Base-by-base conservation (phyloP, 2,329 filamentous ascomycete species). In the Metarhizium anisopliae region DNA sequence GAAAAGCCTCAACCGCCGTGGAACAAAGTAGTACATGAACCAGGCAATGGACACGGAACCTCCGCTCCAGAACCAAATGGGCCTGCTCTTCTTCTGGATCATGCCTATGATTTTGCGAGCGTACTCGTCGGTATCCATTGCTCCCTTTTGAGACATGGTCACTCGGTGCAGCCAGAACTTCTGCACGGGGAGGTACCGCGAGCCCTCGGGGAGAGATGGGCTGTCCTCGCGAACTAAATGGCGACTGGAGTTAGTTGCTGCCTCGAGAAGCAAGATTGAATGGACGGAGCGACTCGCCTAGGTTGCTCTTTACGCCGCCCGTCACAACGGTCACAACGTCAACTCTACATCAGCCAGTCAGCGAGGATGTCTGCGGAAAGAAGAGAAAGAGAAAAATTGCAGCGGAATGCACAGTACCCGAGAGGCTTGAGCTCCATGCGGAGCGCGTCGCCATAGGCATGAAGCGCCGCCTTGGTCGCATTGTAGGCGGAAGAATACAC, bases 361-460 rank as follows among this genome's bases (percentile, higher is more conserved):
- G 25, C 20, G 18, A 25, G 25, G 25, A 4, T 25, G 54, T 52
- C 20, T 52, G 54, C n/a, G 14, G 30, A 42, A n/a, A 43, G 11
- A 14, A 16, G 20, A 4, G 10, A 7, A 7, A 13, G 2, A 14
- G 2, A 25, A 14, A 6, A 2, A 38, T 20, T 3, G n/a, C n/a
- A 25, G 32, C 25, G n/a, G 20, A 8, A 47, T 4, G 11, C 6
- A 20, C 14, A 54, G 55, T 16, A 60, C 64, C 59, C 59, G 6
- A 65, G 59, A 4, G 63, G 64, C 13, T 58, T 56, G 56, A 66
- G 57, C 43, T 66, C 64, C 49, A 65, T 60, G 11, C 58, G 53
- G 29, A 65, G 40, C 2, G 55, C 54, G 45, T 62, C 59, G 2
- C 59, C 58, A 11, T 61, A 64, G 20, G 62, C 60, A 20, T 62